phyloP scores from a whole-genome alignment of 2,329 filamentous ascomycete genomes.

The Coniochaeta sp. region DNA sequence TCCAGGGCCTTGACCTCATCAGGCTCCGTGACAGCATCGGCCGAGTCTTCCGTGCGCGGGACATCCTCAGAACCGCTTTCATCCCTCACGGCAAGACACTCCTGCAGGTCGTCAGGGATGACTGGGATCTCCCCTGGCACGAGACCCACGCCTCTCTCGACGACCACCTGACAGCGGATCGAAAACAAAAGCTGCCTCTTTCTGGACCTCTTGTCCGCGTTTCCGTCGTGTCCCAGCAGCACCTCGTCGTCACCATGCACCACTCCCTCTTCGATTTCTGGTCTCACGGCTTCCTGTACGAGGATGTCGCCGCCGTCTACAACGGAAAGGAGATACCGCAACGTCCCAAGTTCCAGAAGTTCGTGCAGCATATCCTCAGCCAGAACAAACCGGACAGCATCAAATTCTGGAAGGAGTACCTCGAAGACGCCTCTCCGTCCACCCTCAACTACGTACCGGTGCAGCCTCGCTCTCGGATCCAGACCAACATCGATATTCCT shows the following conservation, averaged over 20 bases:
- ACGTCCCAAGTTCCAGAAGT: neutral
- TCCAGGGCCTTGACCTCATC: slow-evolving; percentile 6
- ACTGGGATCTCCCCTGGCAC: neutral
- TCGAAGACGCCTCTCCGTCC: slow-evolving; percentile 1
- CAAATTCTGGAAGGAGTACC: slow-evolving; percentile 5
- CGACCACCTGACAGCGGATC: neutral
- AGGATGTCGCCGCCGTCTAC: slow-evolving; percentile 13
- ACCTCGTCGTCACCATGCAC: slow-evolving; percentile 22
- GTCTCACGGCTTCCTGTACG: slow-evolving; percentile 21
- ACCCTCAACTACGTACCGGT: slow-evolving; percentile 1
- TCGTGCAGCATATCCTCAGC: neutral
- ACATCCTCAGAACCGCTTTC: slow-evolving; percentile 13
- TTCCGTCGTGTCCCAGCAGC: slow-evolving; percentile 4
- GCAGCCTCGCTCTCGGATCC: neutral
- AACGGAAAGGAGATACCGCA: neutral
- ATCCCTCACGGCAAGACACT: slow-evolving; percentile 2
- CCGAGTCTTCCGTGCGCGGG: slow-evolving; percentile 6
- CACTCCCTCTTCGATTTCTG: slow-evolving; percentile 26
- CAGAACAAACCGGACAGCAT: neutral
- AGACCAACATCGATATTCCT: neutral
- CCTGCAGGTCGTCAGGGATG: slow-evolving; percentile 1
- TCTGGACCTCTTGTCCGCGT: neutral
- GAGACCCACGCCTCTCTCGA: neutral
- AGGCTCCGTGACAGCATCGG: slow-evolving; percentile 8
- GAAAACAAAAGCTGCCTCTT: neutral